These are phyloP conservation scores for Thelephora terrestris DNA, from an alignment of 1,284 basidiomycete species.

Conservation along the genomic window DNA sequence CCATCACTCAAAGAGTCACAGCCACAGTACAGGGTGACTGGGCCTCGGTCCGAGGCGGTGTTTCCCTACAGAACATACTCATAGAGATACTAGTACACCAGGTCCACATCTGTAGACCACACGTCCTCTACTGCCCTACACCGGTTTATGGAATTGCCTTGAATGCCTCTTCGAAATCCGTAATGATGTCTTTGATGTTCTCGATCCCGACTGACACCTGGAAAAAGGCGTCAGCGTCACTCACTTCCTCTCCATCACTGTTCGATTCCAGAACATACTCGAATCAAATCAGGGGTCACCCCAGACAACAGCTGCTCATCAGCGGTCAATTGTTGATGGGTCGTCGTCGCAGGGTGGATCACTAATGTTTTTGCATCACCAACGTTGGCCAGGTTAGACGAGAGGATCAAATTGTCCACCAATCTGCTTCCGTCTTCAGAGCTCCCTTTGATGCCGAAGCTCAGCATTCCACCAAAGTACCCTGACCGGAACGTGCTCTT, in stretches of 20 bases:
- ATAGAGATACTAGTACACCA: too few relatives aligned
- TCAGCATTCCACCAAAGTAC: constrained; percentile 69
- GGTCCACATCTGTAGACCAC: too few relatives aligned
- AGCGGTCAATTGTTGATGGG: constrained; percentile 67
- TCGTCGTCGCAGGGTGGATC: constrained; percentile 78
- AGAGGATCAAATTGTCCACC: constrained; percentile 69
- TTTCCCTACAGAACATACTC: too few relatives aligned
- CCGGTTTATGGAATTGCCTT: constrained; percentile 15
- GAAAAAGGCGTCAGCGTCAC: constrained; percentile 1
- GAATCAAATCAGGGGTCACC: constrained; percentile 74
- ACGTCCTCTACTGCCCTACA: too few relatives aligned
- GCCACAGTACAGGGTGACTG: too few relatives aligned
- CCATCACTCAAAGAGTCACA: too few relatives aligned
- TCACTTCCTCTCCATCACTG: neutral
- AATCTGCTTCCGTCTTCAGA: constrained; percentile 52
- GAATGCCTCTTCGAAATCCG: constrained; percentile 68
- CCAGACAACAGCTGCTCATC: constrained; percentile 65
- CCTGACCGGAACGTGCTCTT: constrained; percentile 47
- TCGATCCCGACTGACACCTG: constrained; percentile 74
- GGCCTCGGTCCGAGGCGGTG: too few relatives aligned
- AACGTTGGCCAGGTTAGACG: constrained; percentile 71
- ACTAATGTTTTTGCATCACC: constrained; percentile 77
- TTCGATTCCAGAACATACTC: constrained; percentile 35
- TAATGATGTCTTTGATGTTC: constrained; percentile 77
- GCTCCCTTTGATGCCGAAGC: constrained; percentile 68